A percentile compares a stretch with the other conserved stretches of the same genome.
Evolutionary conservation across 2,329 filamentous ascomycete genomes (phyloP).

Genomic region (Metarhizium robertsii): DNA sequence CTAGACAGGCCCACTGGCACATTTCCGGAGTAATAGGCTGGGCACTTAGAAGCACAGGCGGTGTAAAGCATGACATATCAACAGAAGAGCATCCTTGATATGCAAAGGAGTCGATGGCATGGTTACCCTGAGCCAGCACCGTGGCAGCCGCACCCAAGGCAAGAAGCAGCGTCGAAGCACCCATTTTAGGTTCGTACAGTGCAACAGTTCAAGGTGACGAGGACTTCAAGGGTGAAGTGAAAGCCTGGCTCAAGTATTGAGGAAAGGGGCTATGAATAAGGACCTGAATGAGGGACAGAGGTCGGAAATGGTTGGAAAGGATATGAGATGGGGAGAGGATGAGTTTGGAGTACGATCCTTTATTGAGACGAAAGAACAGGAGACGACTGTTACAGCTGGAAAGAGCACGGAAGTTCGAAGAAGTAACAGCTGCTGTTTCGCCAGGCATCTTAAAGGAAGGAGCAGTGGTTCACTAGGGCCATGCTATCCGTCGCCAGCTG

Average conservation of each 20-base stretch:
- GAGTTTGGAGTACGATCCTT: not conserved
- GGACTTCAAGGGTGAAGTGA: not conserved
- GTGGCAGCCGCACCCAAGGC: slow-evolving; percentile 12
- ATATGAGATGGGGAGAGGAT: slow-evolving; percentile 4
- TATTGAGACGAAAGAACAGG: not conserved
- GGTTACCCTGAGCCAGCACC: slow-evolving; percentile 11
- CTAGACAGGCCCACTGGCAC: slow-evolving; percentile 19
- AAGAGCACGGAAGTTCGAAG: not conserved
- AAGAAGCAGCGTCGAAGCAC: slow-evolving; percentile 12
- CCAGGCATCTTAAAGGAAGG: not conserved
- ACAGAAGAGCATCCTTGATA: slow-evolving; percentile 20
- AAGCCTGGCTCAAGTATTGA: slow-evolving; percentile 1
- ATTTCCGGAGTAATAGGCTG: slow-evolving; percentile 15
- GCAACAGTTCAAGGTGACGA: slow-evolving; percentile 1
- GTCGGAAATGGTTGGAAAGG: slow-evolving; percentile 2
- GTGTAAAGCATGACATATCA: slow-evolving; percentile 16
- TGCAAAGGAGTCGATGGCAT: slow-evolving; percentile 13
- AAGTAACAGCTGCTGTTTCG: not conserved
- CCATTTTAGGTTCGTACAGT: slow-evolving; percentile 13
- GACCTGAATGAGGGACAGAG: slow-evolving; percentile 6
- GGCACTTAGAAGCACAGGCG: slow-evolving; percentile 14
- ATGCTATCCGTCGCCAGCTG: not conserved
- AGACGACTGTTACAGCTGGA: not conserved
- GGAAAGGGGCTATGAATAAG: slow-evolving; percentile 4
- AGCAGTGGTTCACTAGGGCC: not conserved